A percentile compares a stretch with the other conserved stretches of the same genome.
Evolutionary conservation across 305 asterid genomes (phyloP).

Genomic region (Solanum chacoense): DNA sequence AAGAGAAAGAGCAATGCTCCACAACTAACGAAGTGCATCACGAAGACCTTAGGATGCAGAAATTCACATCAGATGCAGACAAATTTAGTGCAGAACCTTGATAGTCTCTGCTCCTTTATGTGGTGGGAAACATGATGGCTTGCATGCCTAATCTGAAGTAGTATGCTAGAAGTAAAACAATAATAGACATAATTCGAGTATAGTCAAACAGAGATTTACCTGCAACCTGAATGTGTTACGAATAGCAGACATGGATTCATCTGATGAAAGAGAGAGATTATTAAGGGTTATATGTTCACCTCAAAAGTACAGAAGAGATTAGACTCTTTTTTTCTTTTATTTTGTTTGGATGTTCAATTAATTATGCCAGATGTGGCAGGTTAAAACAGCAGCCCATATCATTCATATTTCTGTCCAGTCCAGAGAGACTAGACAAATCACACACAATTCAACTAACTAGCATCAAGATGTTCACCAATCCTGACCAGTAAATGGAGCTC

Average conservation of each 20-base stretch:
- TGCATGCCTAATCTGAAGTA: background rate
- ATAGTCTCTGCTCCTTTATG: background rate
- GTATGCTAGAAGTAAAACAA: background rate
- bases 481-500: background rate
- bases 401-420: background rate
- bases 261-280: background rate
- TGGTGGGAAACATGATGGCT: background rate
- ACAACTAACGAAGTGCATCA: background rate
- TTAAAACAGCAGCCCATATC: background rate
- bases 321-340: background rate
- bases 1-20: conserved; percentile 10
- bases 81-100: conserved; percentile 18
- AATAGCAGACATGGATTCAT: background rate
- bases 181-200: background rate
- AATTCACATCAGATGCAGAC: conserved; percentile 7
- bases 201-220: background rate
- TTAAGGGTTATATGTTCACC: background rate
- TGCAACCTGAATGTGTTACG: background rate
- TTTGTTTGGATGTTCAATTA: background rate
- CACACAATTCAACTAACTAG: background rate
- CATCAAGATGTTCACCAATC: background rate
- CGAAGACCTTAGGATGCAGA: conserved; percentile 17
- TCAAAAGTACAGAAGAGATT: background rate
- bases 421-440: background rate
- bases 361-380: background rate